Conservation (phyloP, 169 alveolate species). For the Cryptosporidium sp. region DNA sequence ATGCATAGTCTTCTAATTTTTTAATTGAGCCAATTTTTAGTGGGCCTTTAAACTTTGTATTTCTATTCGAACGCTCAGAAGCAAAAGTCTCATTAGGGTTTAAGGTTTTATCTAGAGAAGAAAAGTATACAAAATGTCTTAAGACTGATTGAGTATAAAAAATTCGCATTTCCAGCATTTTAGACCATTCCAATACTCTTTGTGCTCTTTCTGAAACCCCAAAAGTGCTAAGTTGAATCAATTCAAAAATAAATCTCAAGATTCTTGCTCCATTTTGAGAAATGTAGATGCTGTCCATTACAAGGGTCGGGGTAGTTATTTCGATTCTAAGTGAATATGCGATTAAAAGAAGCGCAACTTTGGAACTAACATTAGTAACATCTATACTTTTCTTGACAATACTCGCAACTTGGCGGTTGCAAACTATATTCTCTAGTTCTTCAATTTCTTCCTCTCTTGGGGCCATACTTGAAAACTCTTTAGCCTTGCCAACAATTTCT, state of each 20-base stretch:
- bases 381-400: conserved; percentile 77
- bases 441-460: conserved; percentile 89
- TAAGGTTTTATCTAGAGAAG: conserved; percentile 79
- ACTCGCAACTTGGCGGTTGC: conserved; percentile 76
- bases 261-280: conserved; percentile 93
- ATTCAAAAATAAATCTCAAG: conserved; percentile 90
- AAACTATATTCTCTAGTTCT: conserved; percentile 82
- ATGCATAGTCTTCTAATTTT: conserved; percentile 73
- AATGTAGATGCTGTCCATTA: conserved; percentile 93
- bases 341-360: conserved; percentile 89
- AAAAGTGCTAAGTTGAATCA: conserved; percentile 83
- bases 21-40: conserved; percentile 58
- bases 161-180: conserved; percentile 86
- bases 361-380: conserved; percentile 77
- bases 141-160: conserved; percentile 85
- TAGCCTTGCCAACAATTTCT: conserved; percentile 82
- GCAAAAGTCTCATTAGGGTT: conserved; percentile 59
- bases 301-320: conserved; percentile 89
- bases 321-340: conserved; percentile 86
- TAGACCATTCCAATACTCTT: conserved; percentile 86
- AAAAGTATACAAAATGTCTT: conserved; percentile 84
- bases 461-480: conserved; percentile 88
- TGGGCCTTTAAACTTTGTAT: conserved; percentile 75
- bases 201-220: conserved; percentile 86
- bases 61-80: conserved; percentile 59